A percentile compares a stretch with the other conserved stretches of the same genome.
These are phyloP conservation scores for Verbena officinalis DNA, from an alignment of 257 asterid genomes.

Conservation along the genomic window DNA sequence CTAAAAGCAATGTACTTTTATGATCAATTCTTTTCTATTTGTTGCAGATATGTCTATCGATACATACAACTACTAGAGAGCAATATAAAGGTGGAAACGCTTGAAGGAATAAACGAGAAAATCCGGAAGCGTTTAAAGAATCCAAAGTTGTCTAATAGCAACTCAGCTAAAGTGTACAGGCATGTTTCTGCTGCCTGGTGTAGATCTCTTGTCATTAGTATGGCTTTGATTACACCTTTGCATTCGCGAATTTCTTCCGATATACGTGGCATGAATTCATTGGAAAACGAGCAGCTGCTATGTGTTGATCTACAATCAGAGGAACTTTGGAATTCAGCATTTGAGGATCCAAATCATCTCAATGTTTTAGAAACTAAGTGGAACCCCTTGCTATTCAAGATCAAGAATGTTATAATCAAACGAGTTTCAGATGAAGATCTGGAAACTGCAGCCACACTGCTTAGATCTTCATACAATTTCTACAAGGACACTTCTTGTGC, in stretches of 20 bases:
- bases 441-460: slow-evolving; percentile 81
- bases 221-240: slow-evolving; percentile 89
- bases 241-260: slow-evolving; percentile 75
- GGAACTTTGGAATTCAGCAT: slow-evolving; percentile 83
- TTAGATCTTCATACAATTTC: slow-evolving; percentile 84
- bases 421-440: slow-evolving; percentile 87
- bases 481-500: slow-evolving; percentile 96
- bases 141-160: slow-evolving; percentile 85
- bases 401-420: slow-evolving; percentile 85
- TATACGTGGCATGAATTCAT: slow-evolving; percentile 48
- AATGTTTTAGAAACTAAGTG: slow-evolving; percentile 78
- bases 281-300: slow-evolving; percentile 66
- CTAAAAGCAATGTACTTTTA: slow-evolving; percentile 14
- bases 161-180: slow-evolving; percentile 72
- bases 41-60: slow-evolving; percentile 72
- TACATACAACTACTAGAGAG: slow-evolving; percentile 76
- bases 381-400: slow-evolving; percentile 75
- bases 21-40: slow-evolving; percentile 7
- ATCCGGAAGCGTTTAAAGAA: slow-evolving; percentile 94
- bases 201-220: slow-evolving; percentile 89
- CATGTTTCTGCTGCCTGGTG: slow-evolving; percentile 98
- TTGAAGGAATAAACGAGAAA: slow-evolving; percentile 93
- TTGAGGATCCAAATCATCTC: slow-evolving; percentile 78
- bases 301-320: slow-evolving; percentile 90
- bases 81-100: slow-evolving; percentile 78